Percentiles rank a stretch among this genome's conserved stretches.
Conservation (phyloP, 1,284 basidiomycete genomes). For the Moesziomyces globuligerus region DNA sequence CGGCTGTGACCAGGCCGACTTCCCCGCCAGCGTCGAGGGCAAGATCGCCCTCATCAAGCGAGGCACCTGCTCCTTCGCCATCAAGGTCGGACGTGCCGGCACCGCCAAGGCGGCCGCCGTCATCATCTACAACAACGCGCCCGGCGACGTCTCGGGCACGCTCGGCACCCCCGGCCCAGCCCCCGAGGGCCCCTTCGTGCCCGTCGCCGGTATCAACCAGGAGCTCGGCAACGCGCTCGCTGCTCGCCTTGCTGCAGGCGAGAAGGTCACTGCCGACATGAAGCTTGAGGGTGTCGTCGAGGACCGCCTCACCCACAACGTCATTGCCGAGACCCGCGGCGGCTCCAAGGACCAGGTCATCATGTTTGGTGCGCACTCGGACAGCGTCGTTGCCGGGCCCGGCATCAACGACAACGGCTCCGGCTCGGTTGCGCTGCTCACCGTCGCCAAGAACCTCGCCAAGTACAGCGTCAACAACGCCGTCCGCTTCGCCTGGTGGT, state of each 20-base stretch:
- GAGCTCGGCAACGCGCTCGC: conserved; percentile 13
- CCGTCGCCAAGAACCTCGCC: conserved; percentile 34
- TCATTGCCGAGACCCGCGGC: conserved; percentile 33
- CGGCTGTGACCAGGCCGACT: conserved; percentile 35
- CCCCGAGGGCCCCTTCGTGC: conserved; percentile 34
- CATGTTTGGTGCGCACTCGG: conserved; percentile 40
- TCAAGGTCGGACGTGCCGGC: conserved; percentile 29
- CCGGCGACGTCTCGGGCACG: conserved; percentile 26
- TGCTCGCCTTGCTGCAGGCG: conserved; percentile 17
- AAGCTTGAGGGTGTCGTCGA: conserved; percentile 28
- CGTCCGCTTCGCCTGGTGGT: conserved; percentile 43
- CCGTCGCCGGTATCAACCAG: conserved; percentile 24
- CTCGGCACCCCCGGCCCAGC: conserved; percentile 15
- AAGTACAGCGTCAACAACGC: conserved; percentile 33
- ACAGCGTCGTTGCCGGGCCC: conserved; percentile 32
- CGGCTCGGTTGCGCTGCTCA: conserved; percentile 36
- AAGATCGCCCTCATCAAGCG: conserved; percentile 39
- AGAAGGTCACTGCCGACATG: conserved; percentile 30
- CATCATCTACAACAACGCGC: conserved; percentile 34
- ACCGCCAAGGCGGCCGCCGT: conserved; percentile 30
- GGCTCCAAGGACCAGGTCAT: conserved; percentile 30
- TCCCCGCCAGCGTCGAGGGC: conserved; percentile 17
- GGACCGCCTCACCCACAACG: conserved; percentile 34
- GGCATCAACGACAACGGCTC: conserved; percentile 48
- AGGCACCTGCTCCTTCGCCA: conserved; percentile 23